Base-by-base conservation (phyloP, 495 filamentous ascomycete genomes). In the Astrothelium macrocarpum region DNA sequence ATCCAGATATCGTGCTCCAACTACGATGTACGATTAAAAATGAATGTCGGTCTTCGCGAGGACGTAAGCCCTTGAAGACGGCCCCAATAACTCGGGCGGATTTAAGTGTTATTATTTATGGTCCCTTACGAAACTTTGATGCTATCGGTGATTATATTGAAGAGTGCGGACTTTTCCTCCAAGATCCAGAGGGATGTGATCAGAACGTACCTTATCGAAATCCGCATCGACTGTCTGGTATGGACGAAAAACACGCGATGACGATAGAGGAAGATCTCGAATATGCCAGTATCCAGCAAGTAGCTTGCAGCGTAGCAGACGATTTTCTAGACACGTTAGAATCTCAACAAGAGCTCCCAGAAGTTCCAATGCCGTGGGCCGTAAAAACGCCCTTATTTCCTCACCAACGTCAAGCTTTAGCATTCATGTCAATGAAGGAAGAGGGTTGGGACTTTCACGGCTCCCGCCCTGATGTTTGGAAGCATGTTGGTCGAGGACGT, bases 391-490 rank as follows among this genome's bases (percentile, higher is more conserved):
- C 20, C 49, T 65, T 77, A 14, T 65, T 4, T 61, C 76, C 73
- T 29, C 76, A 79, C 62, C 78, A 79, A 45, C 77, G 73, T 42
- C 73, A 79, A 63, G 77, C 75, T 0, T 36, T 80, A 11, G 77
- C 74, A 2, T 80, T 80, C 62, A 72, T 80, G 72, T 39, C 72
- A 18, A 63, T 62, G 14, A 64, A 75, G 49, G 77, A 80, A 58
- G 49, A 68, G 3, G 75, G 76, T 1, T 79, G 77, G 75, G 66
- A 20, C 18, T 62, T 70, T 4, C 46, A 64, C 5, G 59, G 32
- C 1, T 59, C 62, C 0, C 61, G 32, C 0, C 29, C 59, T 9
- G 74, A 74, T 42, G 46, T 77, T 66, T 67, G 56, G 68, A 74
- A 31, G 59, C 9, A 56, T 29, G 20, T 25, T 11, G 25, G 49